These are phyloP conservation scores for Linnemannia zychae DNA, from an alignment of 192 early-diverging fungal genomes.

Conservation along the genomic window DNA sequence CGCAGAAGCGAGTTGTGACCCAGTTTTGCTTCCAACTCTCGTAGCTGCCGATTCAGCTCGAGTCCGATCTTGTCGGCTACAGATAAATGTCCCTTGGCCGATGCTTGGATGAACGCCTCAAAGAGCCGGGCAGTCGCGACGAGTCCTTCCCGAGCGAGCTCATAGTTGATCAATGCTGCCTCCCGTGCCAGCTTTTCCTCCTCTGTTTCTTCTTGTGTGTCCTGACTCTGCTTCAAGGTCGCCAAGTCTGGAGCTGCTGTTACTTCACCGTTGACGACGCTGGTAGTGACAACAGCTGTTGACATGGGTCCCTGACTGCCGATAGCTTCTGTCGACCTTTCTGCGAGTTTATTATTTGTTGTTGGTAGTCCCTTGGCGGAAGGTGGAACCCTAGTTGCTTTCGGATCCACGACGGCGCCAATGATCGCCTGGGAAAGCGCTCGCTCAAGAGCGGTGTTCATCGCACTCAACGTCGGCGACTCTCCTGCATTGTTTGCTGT, in stretches of 20 bases:
- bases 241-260: neutral
- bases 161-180: constrained; percentile 1
- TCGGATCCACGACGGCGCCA: neutral
- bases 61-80: constrained; percentile 38
- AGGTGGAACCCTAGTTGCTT: neutral
- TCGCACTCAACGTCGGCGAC: neutral
- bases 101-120: constrained; percentile 24
- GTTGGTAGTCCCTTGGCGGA: neutral
- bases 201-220: neutral
- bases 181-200: neutral
- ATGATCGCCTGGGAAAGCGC: neutral
- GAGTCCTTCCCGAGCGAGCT: constrained; percentile 9
- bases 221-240: neutral
- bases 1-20: constrained; percentile 7
- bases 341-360: neutral
- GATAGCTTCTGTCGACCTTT: neutral
- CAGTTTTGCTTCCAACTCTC: constrained; percentile 20
- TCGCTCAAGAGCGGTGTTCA: neutral
- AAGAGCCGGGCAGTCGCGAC: constrained; percentile 18
- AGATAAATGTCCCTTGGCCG: constrained; percentile 20
- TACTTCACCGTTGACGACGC: neutral
- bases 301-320: neutral
- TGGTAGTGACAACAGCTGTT: neutral
- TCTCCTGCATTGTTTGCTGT: neutral
- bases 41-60: constrained; percentile 12